phyloP scores from a whole-genome alignment of 2,329 filamentous ascomycete species.

The Stachybotrys echinatus region DNA sequence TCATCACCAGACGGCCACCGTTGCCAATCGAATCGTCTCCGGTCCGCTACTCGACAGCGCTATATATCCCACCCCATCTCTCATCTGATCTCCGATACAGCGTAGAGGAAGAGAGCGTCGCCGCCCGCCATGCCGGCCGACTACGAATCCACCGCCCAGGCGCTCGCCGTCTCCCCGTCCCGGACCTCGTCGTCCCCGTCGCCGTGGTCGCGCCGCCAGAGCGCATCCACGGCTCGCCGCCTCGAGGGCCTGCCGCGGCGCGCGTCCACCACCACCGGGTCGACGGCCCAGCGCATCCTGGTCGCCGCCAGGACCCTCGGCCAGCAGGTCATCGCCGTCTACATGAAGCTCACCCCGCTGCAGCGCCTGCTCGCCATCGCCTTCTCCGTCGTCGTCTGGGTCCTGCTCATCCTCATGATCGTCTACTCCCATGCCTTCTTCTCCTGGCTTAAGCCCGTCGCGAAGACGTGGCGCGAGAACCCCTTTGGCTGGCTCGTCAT shows the following conservation, averaged over 20 bases:
- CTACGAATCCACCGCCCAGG: slow-evolving; percentile 44
- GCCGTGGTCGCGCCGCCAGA: slow-evolving; percentile 14
- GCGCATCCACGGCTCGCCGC: slow-evolving; percentile 25
- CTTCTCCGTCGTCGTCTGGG: slow-evolving; percentile 43
- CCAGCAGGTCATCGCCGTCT: slow-evolving; percentile 41
- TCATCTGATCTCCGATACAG: too few relatives aligned
- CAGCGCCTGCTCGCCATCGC: slow-evolving; percentile 57
- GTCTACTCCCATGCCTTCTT: slow-evolving; percentile 80
- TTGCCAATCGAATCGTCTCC: too few relatives aligned
- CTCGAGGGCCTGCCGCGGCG: slow-evolving; percentile 35
- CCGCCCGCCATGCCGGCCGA: slow-evolving; percentile 54
- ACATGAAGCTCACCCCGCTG: slow-evolving; percentile 49
- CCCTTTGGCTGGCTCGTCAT: slow-evolving; percentile 69
- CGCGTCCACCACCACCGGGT: slow-evolving; percentile 16
- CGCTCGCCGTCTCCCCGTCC: slow-evolving; percentile 37
- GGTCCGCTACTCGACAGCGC: too few relatives aligned
- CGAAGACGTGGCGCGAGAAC: slow-evolving; percentile 70
- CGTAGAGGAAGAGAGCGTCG: too few relatives aligned
- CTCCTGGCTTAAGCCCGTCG: slow-evolving; percentile 64
- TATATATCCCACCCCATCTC: too few relatives aligned
- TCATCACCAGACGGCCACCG: too few relatives aligned
- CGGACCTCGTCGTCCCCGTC: slow-evolving; percentile 22
- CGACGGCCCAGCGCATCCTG: slow-evolving; percentile 19
- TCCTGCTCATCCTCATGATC: slow-evolving; percentile 62
- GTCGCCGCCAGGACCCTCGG: slow-evolving; percentile 35